Evolutionary conservation across 257 asterid genomes (phyloP).

Genomic region (Verbena officinalis): DNA sequence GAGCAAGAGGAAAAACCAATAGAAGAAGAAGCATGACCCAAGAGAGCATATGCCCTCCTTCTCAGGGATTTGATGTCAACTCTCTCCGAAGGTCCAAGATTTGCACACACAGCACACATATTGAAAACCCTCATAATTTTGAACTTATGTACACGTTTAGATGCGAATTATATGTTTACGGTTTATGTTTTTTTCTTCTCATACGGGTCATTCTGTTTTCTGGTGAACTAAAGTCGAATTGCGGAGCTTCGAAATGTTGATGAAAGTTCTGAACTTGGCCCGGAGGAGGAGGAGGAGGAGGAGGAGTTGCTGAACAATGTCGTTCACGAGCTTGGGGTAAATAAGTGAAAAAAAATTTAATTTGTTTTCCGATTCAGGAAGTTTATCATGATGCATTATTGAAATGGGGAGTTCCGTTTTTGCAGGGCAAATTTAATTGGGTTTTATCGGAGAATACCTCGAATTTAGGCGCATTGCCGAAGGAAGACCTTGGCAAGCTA

Average conservation of each 20-base stretch:
- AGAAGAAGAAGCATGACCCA: conserved; percentile 22
- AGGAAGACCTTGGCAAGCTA: conserved; percentile 55
- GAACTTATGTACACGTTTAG: not conserved
- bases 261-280: conserved; percentile 23
- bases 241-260: conserved; percentile 54
- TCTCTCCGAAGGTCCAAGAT: conserved; percentile 34
- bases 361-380: not conserved
- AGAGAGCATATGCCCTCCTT: conserved; percentile 17
- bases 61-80: conserved; percentile 29
- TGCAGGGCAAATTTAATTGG: conserved; percentile 53
- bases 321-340: conserved; percentile 60
- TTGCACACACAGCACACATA: conserved; percentile 18
- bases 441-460: conserved; percentile 42
- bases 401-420: conserved; percentile 17
- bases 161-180: not conserved
- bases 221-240: conserved; percentile 46
- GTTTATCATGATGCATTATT: conserved; percentile 4
- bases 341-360: not conserved
- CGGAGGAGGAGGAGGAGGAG: conserved; percentile 41
- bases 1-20: not conserved
- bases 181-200: conserved; percentile 8
- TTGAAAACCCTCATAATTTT: not conserved
- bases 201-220: not conserved
- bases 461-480: conserved; percentile 42
- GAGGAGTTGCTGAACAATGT: conserved; percentile 41